A percentile compares a stretch with the other conserved stretches of the same genome.
Conservation (phyloP, 257 asterid genomes). For the Primulina eburnea region DNA sequence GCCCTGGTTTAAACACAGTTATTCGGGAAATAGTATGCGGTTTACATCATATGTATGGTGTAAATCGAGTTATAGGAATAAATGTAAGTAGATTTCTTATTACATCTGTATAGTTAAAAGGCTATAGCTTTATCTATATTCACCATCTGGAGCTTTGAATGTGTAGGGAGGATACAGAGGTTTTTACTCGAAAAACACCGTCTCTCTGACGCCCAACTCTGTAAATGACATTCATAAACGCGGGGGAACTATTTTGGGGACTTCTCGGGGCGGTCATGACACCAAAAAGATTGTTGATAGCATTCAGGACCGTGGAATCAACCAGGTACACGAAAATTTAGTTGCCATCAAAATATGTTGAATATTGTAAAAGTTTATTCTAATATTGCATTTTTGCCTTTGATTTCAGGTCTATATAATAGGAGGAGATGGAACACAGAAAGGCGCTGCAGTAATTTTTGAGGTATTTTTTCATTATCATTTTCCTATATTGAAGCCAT, state of each 20-base stretch:
- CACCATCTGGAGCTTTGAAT: conserved; percentile 6
- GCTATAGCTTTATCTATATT: neutral
- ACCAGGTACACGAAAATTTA: conserved; percentile 50
- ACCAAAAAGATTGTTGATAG: conserved; percentile 85
- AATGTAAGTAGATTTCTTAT: conserved; percentile 42
- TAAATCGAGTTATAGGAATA: conserved; percentile 70
- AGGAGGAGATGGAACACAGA: conserved; percentile 97
- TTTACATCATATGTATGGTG: conserved; percentile 81
- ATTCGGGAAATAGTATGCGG: conserved; percentile 89
- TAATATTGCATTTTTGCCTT: neutral
- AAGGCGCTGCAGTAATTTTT: conserved; percentile 80
- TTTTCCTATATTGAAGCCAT: neutral
- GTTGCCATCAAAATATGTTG: neutral
- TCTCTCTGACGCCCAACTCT: conserved; percentile 56
- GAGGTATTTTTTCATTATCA: conserved; percentile 50
- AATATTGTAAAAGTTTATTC: conserved; percentile 1
- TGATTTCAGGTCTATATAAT: conserved; percentile 69
- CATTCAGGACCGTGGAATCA: conserved; percentile 91
- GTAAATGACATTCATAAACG: conserved; percentile 89
- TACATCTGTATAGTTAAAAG: neutral
- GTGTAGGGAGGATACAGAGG: conserved; percentile 85
- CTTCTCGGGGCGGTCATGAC: conserved; percentile 83
- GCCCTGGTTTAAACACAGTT: conserved; percentile 94
- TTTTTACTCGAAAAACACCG: conserved; percentile 72
- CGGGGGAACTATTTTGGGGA: conserved; percentile 85